A percentile compares a stretch with the other conserved stretches of the same genome.
These are phyloP conservation scores for Graphium sp. DNA, from an alignment of 2,329 filamentous ascomycete species.

Conservation along the genomic window DNA sequence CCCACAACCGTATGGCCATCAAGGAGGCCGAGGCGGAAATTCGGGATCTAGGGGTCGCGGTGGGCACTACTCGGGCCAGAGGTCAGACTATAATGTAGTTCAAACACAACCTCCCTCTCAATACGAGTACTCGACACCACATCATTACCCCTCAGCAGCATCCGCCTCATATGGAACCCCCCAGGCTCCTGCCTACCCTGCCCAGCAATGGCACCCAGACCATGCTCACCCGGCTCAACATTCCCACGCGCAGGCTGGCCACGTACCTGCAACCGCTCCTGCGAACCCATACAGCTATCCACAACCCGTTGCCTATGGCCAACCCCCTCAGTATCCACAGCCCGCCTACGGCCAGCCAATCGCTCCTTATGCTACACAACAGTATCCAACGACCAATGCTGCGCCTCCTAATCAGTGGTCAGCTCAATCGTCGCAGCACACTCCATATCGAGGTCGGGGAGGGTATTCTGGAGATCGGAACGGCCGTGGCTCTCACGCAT, in stretches of 20 bases:
- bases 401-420: slow-evolving; percentile 17
- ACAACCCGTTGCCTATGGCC: slow-evolving; percentile 30
- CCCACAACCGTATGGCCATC: slow-evolving; percentile 19
- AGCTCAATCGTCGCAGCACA: slow-evolving; percentile 14
- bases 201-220: slow-evolving; percentile 3
- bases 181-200: no score
- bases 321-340: slow-evolving; percentile 41
- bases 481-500: no score
- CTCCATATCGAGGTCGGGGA: no score
- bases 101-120: slow-evolving; percentile 12
- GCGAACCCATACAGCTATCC: slow-evolving; percentile 9
- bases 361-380: slow-evolving; percentile 18
- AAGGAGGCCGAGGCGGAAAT: slow-evolving; percentile 11
- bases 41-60: slow-evolving; percentile 17
- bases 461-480: no score
- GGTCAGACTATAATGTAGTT: slow-evolving; percentile 5
- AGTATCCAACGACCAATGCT: slow-evolving; percentile 18
- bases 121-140: slow-evolving; percentile 26
- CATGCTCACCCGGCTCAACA: slow-evolving; percentile 7
- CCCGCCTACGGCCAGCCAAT: slow-evolving; percentile 22
- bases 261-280: slow-evolving; percentile 14
- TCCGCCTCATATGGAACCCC: slow-evolving; percentile 4
- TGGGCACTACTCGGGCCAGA: slow-evolving; percentile 18
- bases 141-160: slow-evolving; percentile 7
- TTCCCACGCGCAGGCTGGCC: slow-evolving; percentile 23